Base-by-base conservation (phyloP, 495 filamentous ascomycete genomes). In the Neurospora discreta region DNA sequence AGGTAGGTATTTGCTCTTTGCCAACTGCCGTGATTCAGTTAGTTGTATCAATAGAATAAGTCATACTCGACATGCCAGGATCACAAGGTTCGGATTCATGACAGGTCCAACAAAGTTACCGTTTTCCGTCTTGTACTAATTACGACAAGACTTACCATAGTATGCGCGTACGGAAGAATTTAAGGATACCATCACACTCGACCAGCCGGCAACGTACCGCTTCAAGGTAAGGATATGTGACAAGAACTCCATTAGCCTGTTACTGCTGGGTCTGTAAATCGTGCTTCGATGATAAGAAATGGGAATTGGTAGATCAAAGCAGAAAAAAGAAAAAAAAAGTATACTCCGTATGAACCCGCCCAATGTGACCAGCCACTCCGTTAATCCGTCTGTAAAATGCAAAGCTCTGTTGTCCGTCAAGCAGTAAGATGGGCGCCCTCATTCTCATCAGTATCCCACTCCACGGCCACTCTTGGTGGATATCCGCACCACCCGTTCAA, bases 341-440 rank as follows among this genome's bases (percentile, higher is more conserved):
- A 69, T 74, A 74, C 73, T 71, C 73, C 74, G 39, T 41, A 72
- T 69, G 33, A 42, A 60, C 71, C 71, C 40, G 68, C 73, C 71
- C 69, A 69, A 44, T 71, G 41, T 74, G 72, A 73, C 74, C 73
- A 33, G 26, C 52, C 52, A 60, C 52, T 60, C 52, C 52, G 52
- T 60, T 3, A 60, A 60, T 26, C 52, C 52, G 52, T 60, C 52
- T 60, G 52, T 60, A 33, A 60, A 60, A 60, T 60, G 52, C 52
- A 60, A 60, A 60, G 52, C 52, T 30, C 13, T 60, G 52, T 60
- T 60, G 26, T 60, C 18, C 52, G 26, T 60, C 11, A 33, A 26
- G 26, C 52, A 11, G 26, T n/a, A 18, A 52, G 3, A 60, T 60
- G 52, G 20, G 20, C 43, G 1, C 23, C 46, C 20, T 58, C 20